Evolutionary conservation across 1,139 yeast species (phyloP).

Genomic region (Pichia sp.): DNA sequence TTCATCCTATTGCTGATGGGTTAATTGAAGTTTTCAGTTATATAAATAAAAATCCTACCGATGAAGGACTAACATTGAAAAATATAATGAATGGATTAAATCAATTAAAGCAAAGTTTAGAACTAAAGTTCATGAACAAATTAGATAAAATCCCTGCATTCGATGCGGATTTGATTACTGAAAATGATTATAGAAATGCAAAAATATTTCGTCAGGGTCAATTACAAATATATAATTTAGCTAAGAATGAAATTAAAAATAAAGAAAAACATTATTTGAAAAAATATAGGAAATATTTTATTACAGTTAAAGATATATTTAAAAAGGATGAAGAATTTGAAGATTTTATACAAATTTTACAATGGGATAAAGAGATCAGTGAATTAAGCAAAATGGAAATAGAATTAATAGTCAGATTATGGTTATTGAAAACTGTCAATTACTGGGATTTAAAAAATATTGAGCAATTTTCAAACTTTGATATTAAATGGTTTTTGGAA

Average conservation of each 20-base stretch:
- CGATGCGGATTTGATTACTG: constrained; percentile 3
- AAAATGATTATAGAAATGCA: constrained; percentile 27
- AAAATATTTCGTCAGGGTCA: constrained; percentile 41
- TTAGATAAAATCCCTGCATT: constrained; percentile 17
- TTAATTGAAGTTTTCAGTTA: constrained; percentile 45
- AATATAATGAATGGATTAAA: constrained; percentile 53
- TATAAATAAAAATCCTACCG: constrained; percentile 40
- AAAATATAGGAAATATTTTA: constrained; percentile 33
- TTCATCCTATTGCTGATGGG: constrained; percentile 42
- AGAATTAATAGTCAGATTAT: constrained; percentile 42
- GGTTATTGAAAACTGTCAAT: constrained; percentile 53
- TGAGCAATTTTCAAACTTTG: constrained; percentile 18
- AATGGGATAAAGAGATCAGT: constrained; percentile 43
- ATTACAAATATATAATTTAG: constrained; percentile 37
- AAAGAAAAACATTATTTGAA: constrained; percentile 49
- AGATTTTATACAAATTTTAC: constrained; percentile 44
- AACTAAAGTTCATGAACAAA: constrained; percentile 40
- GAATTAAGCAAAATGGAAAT: constrained; percentile 45
- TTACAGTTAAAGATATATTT: constrained; percentile 43
- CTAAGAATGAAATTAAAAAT: constrained; percentile 42
- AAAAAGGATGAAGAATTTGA: constrained; percentile 35
- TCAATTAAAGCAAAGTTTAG: constrained; percentile 48
- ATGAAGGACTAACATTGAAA: constrained; percentile 38
- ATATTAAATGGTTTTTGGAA: constrained; percentile 41
- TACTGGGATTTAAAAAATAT: constrained; percentile 31